Percentiles rank a stretch among this genome's conserved stretches.
These are phyloP conservation scores for Crithidia acanthocephali DNA, from an alignment of 208 protist species.

Conservation along the genomic window DNA sequence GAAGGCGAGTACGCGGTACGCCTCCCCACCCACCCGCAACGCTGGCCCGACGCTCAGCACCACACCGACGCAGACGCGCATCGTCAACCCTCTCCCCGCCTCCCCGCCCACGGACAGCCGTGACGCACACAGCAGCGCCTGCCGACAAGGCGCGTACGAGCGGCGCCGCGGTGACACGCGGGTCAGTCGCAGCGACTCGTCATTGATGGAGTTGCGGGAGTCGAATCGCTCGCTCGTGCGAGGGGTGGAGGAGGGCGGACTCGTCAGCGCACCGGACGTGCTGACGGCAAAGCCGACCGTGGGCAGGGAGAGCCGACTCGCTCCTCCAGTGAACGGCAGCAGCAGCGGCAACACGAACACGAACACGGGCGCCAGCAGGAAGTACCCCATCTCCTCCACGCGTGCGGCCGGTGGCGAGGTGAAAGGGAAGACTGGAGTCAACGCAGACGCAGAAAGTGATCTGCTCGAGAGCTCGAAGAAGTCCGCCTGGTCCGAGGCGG, in stretches of 20 bases:
- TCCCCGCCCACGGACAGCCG: neutral
- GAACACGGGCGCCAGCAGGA: too few relatives aligned
- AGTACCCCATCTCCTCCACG: too few relatives aligned
- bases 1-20: neutral
- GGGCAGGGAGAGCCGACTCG: neutral
- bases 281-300: neutral
- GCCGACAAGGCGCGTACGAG: neutral
- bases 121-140: neutral
- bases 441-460: neutral
- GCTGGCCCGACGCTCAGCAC: neutral
- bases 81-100: neutral
- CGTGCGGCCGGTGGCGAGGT: too few relatives aligned
- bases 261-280: slow-evolving; percentile 12
- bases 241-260: neutral
- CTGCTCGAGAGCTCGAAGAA: neutral
- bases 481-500: neutral
- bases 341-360: too few relatives aligned
- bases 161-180: neutral
- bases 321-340: neutral
- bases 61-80: neutral
- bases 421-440: neutral
- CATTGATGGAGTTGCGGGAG: slow-evolving; percentile 6
- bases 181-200: slow-evolving; percentile 12
- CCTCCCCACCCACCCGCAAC: neutral
- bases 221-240: neutral